phyloP scores from a whole-genome alignment of 805 yeast genomes.

The Myxozyma melibiosi region DNA sequence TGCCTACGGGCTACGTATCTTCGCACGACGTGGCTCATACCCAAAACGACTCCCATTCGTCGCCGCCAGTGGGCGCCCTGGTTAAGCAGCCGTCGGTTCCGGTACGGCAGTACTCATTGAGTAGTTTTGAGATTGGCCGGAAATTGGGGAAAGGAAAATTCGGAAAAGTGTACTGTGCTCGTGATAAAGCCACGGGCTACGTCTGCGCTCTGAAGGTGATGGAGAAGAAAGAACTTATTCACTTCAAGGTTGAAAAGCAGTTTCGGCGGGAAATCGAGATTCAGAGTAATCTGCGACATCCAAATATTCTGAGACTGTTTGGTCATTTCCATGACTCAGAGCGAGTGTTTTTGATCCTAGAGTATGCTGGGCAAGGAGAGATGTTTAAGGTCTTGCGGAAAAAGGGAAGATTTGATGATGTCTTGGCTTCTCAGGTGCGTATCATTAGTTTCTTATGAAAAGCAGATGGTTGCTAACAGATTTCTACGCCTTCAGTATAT shows the following conservation, averaged over 20 bases:
- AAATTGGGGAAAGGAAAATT: conserved; percentile 91
- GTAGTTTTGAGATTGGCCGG: conserved; percentile 84
- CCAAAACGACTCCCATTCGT: conserved; percentile 6
- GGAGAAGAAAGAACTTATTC: conserved; percentile 77
- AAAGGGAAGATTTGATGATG: conserved; percentile 70
- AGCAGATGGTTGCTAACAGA: background rate
- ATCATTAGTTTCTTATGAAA: background rate
- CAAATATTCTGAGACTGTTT: conserved; percentile 75
- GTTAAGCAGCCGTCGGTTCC: conserved; percentile 14
- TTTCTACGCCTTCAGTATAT: conserved; percentile 52
- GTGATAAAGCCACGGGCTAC: conserved; percentile 71
- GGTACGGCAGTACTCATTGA: conserved; percentile 46
- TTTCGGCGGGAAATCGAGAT: conserved; percentile 90
- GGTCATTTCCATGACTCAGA: conserved; percentile 83
- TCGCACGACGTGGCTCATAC: conserved; percentile 24
- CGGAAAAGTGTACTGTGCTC: conserved; percentile 89
- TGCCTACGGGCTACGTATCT: conserved; percentile 21
- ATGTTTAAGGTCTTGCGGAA: conserved; percentile 70
- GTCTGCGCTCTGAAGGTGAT: conserved; percentile 89
- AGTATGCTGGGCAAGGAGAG: conserved; percentile 85
- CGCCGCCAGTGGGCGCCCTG: conserved; percentile 12
- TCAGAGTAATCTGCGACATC: conserved; percentile 76
- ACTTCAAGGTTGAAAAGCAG: conserved; percentile 78
- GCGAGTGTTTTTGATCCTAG: conserved; percentile 81
- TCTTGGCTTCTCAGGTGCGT: conserved; percentile 60